phyloP scores from a whole-genome alignment of 768 basidiomycete species.

The Zangia roseola region DNA sequence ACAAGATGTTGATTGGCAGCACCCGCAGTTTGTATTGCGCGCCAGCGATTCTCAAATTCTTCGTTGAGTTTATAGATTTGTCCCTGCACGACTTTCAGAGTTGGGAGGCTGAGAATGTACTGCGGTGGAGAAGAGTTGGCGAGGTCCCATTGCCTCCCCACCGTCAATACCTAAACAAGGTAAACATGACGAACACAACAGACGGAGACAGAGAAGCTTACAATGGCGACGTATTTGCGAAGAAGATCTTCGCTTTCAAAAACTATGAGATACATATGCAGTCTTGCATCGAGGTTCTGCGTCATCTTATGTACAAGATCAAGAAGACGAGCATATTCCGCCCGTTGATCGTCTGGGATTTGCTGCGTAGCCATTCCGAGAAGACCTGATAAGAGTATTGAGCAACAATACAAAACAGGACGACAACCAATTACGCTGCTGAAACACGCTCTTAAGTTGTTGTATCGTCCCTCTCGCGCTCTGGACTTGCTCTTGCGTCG shows the following conservation, averaged over 20 bases:
- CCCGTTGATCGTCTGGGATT: slow-evolving; percentile 52
- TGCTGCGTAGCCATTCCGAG: slow-evolving; percentile 35
- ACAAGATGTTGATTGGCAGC: slow-evolving; percentile 7
- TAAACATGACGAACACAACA: slow-evolving; percentile 9
- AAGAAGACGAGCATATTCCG: slow-evolving; percentile 50
- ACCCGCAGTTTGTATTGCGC: slow-evolving; percentile 19
- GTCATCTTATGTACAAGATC: slow-evolving; percentile 48
- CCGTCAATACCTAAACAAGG: slow-evolving; percentile 40
- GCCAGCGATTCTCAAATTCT: slow-evolving; percentile 34
- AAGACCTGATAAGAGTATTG: slow-evolving; percentile 26
- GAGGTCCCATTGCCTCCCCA: slow-evolving; percentile 35
- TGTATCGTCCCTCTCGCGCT: slow-evolving; percentile 27
- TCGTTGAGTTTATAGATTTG: slow-evolving; percentile 45
- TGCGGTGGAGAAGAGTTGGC: slow-evolving; percentile 23
- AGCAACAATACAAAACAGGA: slow-evolving; percentile 7
- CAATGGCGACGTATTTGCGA: slow-evolving; percentile 52
- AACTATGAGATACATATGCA: slow-evolving; percentile 46
- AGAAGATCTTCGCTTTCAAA: slow-evolving; percentile 49
- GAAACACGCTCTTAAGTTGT: slow-evolving; percentile 35
- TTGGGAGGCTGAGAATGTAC: slow-evolving; percentile 35
- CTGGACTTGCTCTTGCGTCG: slow-evolving; percentile 36
- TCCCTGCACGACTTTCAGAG: slow-evolving; percentile 43
- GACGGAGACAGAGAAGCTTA: slow-evolving; percentile 33
- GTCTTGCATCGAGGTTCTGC: slow-evolving; percentile 48
- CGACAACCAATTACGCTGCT: slow-evolving; percentile 28